phyloP scores from a whole-genome alignment of 75 land plant species.

The Gnetum montanum region DNA sequence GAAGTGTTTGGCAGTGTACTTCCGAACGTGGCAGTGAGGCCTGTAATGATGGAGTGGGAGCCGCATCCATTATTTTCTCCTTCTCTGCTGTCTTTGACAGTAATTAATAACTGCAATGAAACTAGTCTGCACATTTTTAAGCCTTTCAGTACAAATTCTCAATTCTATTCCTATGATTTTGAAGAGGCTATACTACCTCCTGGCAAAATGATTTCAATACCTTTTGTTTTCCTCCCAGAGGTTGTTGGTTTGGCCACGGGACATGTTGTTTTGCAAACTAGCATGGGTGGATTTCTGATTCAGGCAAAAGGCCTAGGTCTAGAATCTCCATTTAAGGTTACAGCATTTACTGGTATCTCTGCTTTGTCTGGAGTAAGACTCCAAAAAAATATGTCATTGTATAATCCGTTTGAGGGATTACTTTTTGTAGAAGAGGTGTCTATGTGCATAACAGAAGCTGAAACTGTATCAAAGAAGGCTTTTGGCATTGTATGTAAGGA shows the following conservation, averaged over 20 bases:
- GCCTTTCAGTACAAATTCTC: conserved; percentile 50
- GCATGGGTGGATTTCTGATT: conserved; percentile 60
- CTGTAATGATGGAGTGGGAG: conserved; percentile 63
- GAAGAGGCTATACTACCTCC: conserved; percentile 37
- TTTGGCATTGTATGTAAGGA: conserved; percentile 16
- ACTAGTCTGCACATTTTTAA: conserved; percentile 38
- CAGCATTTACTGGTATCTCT: conserved; percentile 17
- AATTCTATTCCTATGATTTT: conserved; percentile 57
- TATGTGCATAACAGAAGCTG: conserved; percentile 27
- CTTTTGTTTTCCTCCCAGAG: conserved; percentile 65
- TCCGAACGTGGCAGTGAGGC: conserved; percentile 41
- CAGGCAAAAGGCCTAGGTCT: conserved; percentile 51
- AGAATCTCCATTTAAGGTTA: conserved; percentile 44
- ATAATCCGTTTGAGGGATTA: conserved; percentile 58
- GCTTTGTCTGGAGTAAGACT: conserved; percentile 17
- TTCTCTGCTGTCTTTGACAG: conserved; percentile 38
- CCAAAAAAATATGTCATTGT: conserved; percentile 36
- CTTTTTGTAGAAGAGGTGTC: conserved; percentile 49
- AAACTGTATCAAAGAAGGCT: conserved; percentile 7
- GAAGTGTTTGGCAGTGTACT: conserved; percentile 7
- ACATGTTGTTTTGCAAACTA: conserved; percentile 63
- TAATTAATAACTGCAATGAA: conserved; percentile 45
- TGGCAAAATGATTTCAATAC: conserved; percentile 42
- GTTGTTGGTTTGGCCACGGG: conserved; percentile 44
- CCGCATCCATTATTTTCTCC: conserved; percentile 37